Evolutionary conservation across 2,329 filamentous ascomycete genomes (phyloP).

Genomic region (Ophiostoma sp.): DNA sequence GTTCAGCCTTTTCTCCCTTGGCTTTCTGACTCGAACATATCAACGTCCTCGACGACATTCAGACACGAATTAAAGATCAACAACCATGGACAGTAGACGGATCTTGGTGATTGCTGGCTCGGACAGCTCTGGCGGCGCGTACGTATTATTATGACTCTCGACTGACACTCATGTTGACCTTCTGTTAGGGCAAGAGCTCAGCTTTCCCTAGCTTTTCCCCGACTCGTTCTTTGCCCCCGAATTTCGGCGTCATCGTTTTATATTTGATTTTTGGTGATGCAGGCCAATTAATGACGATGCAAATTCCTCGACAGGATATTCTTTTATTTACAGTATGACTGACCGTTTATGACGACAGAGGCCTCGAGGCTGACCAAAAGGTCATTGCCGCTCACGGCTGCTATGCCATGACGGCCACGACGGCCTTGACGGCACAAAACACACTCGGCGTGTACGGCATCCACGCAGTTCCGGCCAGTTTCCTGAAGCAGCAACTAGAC

Average conservation of each 20-base stretch:
- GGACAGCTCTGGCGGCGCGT: constrained; percentile 88
- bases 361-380: constrained; percentile 93
- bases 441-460: constrained; percentile 81
- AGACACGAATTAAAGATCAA: background rate
- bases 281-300: background rate
- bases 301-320: background rate
- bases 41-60: background rate
- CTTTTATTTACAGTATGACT: background rate
- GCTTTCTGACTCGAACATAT: background rate
- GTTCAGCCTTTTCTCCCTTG: background rate
- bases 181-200: background rate
- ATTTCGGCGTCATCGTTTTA: background rate
- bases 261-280: background rate
- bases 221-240: background rate
- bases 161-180: background rate
- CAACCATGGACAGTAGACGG: constrained; percentile 41
- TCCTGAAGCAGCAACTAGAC: constrained; percentile 83
- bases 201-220: background rate
- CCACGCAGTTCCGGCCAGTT: constrained; percentile 73
- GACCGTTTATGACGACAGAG: constrained; percentile 52
- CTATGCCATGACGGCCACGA: constrained; percentile 95
- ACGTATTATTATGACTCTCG: constrained; percentile 37
- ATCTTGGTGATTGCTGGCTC: constrained; percentile 85
- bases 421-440: constrained; percentile 94
- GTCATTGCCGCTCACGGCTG: constrained; percentile 88